phyloP scores from a whole-genome alignment of 805 yeast genomes.

The Saccharomycodes ludwigii region DNA sequence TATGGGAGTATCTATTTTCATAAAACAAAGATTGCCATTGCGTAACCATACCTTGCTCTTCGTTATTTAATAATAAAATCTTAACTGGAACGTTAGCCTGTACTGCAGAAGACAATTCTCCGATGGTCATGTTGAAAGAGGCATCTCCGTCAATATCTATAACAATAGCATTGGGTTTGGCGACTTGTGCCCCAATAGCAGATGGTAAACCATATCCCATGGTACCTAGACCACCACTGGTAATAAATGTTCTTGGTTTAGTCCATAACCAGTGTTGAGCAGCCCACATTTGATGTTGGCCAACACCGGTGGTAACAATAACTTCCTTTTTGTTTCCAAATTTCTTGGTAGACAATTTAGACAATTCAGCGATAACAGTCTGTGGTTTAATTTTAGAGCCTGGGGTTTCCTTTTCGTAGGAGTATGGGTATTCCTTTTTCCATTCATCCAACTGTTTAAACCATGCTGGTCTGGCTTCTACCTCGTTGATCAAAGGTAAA shows the following conservation, averaged over 20 bases:
- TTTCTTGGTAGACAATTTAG: slow-evolving; percentile 51
- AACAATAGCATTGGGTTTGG: slow-evolving; percentile 86
- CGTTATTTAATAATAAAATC: slow-evolving; percentile 82
- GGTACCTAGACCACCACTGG: slow-evolving; percentile 98
- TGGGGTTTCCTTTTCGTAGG: slow-evolving; percentile 69
- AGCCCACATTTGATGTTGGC: slow-evolving; percentile 99
- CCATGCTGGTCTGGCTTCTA: slow-evolving; percentile 66
- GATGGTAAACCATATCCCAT: slow-evolving; percentile 98
- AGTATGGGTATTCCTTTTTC: slow-evolving; percentile 80
- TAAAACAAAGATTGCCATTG: slow-evolving; percentile 98
- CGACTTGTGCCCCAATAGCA: slow-evolving; percentile 97
- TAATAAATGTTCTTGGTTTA: slow-evolving; percentile 81
- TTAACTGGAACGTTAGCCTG: slow-evolving; percentile 90
- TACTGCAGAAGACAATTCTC: slow-evolving; percentile 86
- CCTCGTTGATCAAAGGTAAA: slow-evolving; percentile 56
- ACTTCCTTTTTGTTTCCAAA: slow-evolving; percentile 45
- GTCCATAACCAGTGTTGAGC: slow-evolving; percentile 97
- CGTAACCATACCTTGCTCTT: slow-evolving; percentile 99
- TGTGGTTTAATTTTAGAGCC: slow-evolving; percentile 84
- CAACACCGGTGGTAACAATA: slow-evolving; percentile 94
- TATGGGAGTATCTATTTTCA: slow-evolving; percentile 95
- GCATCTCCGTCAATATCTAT: slow-evolving; percentile 99
- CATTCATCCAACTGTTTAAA: slow-evolving; percentile 58
- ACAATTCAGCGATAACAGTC: slow-evolving; percentile 70
- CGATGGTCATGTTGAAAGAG: slow-evolving; percentile 95